phyloP scores from a whole-genome alignment of 768 basidiomycete genomes.

The Boletus sensibilis region DNA sequence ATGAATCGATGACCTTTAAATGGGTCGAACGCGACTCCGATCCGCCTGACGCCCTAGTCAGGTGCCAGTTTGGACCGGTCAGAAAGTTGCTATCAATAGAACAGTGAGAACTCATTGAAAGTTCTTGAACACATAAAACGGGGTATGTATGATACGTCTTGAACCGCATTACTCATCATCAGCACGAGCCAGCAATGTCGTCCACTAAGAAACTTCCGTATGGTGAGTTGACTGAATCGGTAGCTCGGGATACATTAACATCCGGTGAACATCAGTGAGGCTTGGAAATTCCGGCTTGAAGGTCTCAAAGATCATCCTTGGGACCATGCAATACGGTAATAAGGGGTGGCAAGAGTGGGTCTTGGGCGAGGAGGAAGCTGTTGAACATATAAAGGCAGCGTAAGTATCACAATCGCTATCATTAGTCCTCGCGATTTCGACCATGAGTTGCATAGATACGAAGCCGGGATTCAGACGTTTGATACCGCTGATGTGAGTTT shows the following conservation, averaged over 20 bases:
- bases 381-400: slow-evolving; percentile 49
- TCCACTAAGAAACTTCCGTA: slow-evolving; percentile 31
- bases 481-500: slow-evolving; percentile 34
- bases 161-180: background rate
- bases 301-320: slow-evolving; percentile 51
- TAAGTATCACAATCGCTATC: slow-evolving; percentile 22
- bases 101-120: slow-evolving; percentile 10
- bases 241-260: background rate
- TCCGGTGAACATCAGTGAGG: slow-evolving; percentile 29
- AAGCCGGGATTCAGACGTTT: slow-evolving; percentile 37
- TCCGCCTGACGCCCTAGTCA: background rate
- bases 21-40: background rate
- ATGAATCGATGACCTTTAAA: background rate
- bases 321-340: slow-evolving; percentile 45
- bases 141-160: background rate
- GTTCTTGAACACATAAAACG: background rate
- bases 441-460: slow-evolving; percentile 26
- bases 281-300: slow-evolving; percentile 50
- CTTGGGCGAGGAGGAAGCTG: slow-evolving; percentile 43
- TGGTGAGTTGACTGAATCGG: slow-evolving; percentile 22
- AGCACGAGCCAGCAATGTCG: slow-evolving; percentile 16
- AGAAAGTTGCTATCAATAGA: slow-evolving; percentile 14
- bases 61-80: background rate
- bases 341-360: slow-evolving; percentile 57
- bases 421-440: background rate